phyloP scores from a whole-genome alignment of 306 rosid species.

The Begonia peltatifolia region DNA sequence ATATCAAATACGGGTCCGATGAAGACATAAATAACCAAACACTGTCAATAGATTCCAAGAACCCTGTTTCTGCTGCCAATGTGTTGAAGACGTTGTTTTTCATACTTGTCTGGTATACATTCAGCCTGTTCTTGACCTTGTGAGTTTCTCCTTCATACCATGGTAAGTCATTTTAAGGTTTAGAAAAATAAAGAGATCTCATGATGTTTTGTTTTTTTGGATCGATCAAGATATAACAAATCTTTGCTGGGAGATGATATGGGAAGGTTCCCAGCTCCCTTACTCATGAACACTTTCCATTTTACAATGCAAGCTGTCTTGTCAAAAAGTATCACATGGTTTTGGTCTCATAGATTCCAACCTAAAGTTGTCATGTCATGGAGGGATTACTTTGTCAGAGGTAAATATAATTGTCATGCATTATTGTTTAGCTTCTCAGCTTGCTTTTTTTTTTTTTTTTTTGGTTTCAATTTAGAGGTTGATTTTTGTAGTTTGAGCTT shows the following conservation, averaged over 20 bases:
- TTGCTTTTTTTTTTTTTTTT: slow-evolving; percentile 6
- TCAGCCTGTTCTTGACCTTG: slow-evolving; percentile 90
- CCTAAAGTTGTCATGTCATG: slow-evolving; percentile 63
- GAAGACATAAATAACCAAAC: slow-evolving; percentile 23
- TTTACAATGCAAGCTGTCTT: slow-evolving; percentile 83
- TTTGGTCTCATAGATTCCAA: slow-evolving; percentile 71
- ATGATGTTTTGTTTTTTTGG: not conserved
- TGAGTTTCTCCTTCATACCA: slow-evolving; percentile 33
- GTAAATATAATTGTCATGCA: slow-evolving; percentile 25
- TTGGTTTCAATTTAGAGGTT: too few relatives aligned
- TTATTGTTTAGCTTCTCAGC: slow-evolving; percentile 4
- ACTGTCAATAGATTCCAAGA: slow-evolving; percentile 14
- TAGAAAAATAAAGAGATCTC: too few relatives aligned
- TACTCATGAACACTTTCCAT: slow-evolving; percentile 81
- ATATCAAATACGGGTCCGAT: slow-evolving; percentile 40
- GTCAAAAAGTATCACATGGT: slow-evolving; percentile 69
- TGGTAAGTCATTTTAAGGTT: too few relatives aligned
- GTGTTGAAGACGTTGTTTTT: slow-evolving; percentile 78
- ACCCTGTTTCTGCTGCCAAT: slow-evolving; percentile 31
- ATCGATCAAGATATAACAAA: slow-evolving; percentile 75
- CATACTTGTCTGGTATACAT: slow-evolving; percentile 76
- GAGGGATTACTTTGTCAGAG: slow-evolving; percentile 80
- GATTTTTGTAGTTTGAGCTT: too few relatives aligned
- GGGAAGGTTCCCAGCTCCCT: slow-evolving; percentile 97
- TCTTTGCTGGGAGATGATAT: slow-evolving; percentile 75